Evolutionary conservation across 768 basidiomycete species (phyloP).

Genomic region (Serendipita sp.): DNA sequence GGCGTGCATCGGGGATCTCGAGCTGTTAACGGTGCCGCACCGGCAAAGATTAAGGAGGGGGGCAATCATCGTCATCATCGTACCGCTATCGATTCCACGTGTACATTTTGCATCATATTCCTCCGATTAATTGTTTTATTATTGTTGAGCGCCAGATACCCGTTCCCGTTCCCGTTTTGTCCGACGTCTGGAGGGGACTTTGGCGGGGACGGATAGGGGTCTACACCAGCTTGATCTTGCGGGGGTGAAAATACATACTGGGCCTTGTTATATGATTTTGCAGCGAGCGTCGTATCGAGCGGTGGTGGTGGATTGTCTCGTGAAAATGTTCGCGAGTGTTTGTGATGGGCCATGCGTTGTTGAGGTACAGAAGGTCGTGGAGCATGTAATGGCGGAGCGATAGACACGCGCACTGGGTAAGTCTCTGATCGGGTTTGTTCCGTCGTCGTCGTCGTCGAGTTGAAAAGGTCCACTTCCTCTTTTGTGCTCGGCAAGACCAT

Average conservation of each 20-base stretch:
- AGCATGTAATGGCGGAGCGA: neutral
- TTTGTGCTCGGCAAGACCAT: slow-evolving; percentile 53
- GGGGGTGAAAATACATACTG: neutral
- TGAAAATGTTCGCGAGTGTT: neutral
- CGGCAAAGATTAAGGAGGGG: neutral
- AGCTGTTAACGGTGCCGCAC: neutral
- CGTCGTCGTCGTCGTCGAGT: neutral
- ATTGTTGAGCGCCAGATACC: neutral
- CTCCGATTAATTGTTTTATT: neutral
- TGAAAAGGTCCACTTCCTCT: slow-evolving; percentile 23
- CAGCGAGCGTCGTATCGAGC: neutral
- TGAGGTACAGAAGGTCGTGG: neutral
- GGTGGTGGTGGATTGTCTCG: neutral
- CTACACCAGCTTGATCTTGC: neutral
- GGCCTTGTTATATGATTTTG: neutral
- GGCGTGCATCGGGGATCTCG: neutral
- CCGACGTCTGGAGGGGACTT: neutral
- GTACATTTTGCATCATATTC: neutral
- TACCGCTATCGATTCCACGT: neutral
- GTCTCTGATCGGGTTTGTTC: neutral
- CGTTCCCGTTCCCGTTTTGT: neutral
- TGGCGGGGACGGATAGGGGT: slow-evolving; percentile 1
- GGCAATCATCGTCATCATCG: neutral
- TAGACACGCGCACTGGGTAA: neutral
- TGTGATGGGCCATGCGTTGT: neutral